Evolutionary conservation across 2,329 filamentous ascomycete species (phyloP).

Genomic region (Orbilia blumenaviensis): DNA sequence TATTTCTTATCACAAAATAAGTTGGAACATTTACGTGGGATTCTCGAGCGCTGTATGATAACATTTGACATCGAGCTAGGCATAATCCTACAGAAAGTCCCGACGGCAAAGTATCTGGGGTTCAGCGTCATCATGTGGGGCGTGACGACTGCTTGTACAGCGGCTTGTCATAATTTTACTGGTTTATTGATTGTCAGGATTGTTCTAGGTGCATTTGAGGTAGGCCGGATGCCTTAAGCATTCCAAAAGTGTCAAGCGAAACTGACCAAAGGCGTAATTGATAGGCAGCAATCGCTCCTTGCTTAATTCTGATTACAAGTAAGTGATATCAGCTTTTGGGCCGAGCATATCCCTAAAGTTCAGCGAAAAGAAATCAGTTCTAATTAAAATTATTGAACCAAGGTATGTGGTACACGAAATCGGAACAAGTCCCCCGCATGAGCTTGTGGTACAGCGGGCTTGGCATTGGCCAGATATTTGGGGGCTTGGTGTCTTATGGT

Average conservation of each 20-base stretch:
- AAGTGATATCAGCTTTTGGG: slow-evolving; percentile 64
- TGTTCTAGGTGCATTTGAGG: slow-evolving; percentile 70
- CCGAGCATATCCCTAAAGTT: not conserved
- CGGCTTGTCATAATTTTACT: slow-evolving; percentile 67
- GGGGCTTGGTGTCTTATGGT: slow-evolving; percentile 65
- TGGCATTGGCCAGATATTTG: slow-evolving; percentile 68
- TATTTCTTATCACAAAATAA: no score
- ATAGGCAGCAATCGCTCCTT: slow-evolving; percentile 69
- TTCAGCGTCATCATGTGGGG: slow-evolving; percentile 70
- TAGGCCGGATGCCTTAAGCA: not conserved
- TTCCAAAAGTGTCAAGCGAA: not conserved
- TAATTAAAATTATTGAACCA: not conserved
- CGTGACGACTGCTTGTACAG: slow-evolving; percentile 67
- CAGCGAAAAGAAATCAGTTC: not conserved
- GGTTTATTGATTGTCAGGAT: slow-evolving; percentile 68
- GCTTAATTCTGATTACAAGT: slow-evolving; percentile 70
- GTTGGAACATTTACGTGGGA: no score
- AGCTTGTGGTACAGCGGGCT: slow-evolving; percentile 71
- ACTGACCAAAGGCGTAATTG: not conserved
- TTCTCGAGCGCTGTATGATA: not conserved
- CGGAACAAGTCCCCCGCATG: slow-evolving; percentile 69
- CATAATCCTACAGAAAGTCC: slow-evolving; percentile 70
- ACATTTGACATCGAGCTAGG: slow-evolving; percentile 60
- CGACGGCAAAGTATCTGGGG: slow-evolving; percentile 71
- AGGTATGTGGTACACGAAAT: slow-evolving; percentile 61